Percentiles rank a stretch among this genome's conserved stretches.
Conservation (phyloP, 257 asterid species). For the Ophiorrhiza pumila region DNA sequence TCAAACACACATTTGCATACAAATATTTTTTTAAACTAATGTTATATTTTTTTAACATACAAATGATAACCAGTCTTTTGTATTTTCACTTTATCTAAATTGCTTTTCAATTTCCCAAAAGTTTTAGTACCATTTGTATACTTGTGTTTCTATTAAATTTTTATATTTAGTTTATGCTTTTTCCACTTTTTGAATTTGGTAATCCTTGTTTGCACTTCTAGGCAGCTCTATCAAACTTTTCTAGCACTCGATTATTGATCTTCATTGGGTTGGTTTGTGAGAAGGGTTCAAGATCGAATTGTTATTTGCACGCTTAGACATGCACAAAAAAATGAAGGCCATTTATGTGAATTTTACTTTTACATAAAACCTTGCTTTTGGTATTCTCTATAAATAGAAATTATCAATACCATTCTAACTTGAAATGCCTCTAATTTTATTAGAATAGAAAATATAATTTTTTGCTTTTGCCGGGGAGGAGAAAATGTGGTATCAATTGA, state of each 20-base stretch:
- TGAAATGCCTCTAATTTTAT: background rate
- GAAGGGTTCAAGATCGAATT: slow-evolving; percentile 78
- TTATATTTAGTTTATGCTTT: background rate
- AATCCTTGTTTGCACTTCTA: slow-evolving; percentile 30
- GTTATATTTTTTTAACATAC: no score
- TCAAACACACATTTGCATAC: no score
- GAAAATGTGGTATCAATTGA: no score
- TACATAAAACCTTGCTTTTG: background rate
- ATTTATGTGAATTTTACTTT: slow-evolving; percentile 2
- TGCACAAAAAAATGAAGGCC: slow-evolving; percentile 68
- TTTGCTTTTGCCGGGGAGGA: no score
- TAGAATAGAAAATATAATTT: no score
- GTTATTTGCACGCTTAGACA: slow-evolving; percentile 63
- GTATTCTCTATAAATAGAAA: background rate
- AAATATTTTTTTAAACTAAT: no score
- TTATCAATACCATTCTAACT: background rate
- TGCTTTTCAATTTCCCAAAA: background rate
- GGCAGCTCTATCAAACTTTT: slow-evolving; percentile 42
- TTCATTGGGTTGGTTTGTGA: slow-evolving; percentile 71
- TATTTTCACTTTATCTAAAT: background rate
- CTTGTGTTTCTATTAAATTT: background rate
- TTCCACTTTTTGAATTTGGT: background rate
- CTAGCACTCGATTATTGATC: slow-evolving; percentile 40
- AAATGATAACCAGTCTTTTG: background rate
- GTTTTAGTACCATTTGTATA: background rate